phyloP scores from a whole-genome alignment of 306 rosid genomes.

The Corylus heterophylla region DNA sequence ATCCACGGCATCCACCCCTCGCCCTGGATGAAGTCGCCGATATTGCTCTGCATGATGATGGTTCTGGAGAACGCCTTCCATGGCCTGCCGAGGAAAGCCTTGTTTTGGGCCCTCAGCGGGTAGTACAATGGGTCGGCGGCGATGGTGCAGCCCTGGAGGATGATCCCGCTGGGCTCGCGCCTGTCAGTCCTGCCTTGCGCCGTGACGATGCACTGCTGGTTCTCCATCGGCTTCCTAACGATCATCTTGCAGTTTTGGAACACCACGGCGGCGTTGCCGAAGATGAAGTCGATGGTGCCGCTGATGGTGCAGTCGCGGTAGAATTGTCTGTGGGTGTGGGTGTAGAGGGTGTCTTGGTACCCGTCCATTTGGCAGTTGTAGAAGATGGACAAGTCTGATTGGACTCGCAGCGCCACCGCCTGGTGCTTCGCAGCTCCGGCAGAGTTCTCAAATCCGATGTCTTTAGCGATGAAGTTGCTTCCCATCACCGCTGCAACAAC shows the following conservation, averaged over 20 bases:
- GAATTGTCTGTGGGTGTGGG: constrained; percentile 57
- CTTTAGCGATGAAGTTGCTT: constrained; percentile 57
- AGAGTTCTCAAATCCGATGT: constrained; percentile 59
- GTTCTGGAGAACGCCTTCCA: constrained; percentile 61
- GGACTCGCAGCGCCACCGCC: constrained; percentile 52
- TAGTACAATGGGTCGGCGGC: constrained; percentile 35
- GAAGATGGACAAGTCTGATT: constrained; percentile 49
- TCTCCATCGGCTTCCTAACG: constrained; percentile 38
- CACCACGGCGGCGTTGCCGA: constrained; percentile 42
- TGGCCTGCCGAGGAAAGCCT: constrained; percentile 65
- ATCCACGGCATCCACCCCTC: constrained; percentile 65
- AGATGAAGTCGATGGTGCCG: constrained; percentile 59
- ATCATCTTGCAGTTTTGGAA: constrained; percentile 62
- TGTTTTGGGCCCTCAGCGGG: background rate
- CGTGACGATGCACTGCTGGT: constrained; percentile 52
- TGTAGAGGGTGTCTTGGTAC: constrained; percentile 57
- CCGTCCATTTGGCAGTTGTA: constrained; percentile 54
- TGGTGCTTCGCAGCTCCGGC: constrained; percentile 54
- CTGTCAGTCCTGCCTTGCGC: constrained; percentile 56
- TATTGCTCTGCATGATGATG: constrained; percentile 49
- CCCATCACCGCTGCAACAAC: constrained; percentile 51
- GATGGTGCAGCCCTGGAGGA: constrained; percentile 59
- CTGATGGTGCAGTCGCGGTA: constrained; percentile 50
- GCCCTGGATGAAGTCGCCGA: constrained; percentile 39
- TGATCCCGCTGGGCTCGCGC: constrained; percentile 29